These are phyloP conservation scores for Calonectria montana DNA, from an alignment of 2,329 filamentous ascomycete genomes.

Conservation along the genomic window DNA sequence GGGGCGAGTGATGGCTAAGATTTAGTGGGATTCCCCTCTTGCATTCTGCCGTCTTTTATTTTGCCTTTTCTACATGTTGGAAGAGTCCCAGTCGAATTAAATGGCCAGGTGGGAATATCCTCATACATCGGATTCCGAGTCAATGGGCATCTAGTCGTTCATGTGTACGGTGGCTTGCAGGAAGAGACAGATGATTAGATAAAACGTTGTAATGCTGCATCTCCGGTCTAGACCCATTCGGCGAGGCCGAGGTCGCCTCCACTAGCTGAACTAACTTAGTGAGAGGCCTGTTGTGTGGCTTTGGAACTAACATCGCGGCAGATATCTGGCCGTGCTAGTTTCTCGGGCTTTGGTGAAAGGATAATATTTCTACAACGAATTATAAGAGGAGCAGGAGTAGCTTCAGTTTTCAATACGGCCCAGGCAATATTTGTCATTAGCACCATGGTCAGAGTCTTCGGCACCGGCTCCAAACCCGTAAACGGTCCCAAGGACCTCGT, in stretches of 20 bases:
- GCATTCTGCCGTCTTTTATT: not conserved
- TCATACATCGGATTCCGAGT: too few species aligned
- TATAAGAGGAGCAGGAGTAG: not conserved
- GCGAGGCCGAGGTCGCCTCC: not conserved
- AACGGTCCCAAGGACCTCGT: not conserved
- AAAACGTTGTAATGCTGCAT: not conserved
- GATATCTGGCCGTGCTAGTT: not conserved
- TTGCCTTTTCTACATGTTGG: not conserved
- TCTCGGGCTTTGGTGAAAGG: not conserved
- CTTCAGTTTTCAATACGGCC: not conserved
- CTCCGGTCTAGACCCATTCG: not conserved
- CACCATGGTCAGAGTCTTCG: constrained; percentile 1
- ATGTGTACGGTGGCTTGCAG: not conserved
- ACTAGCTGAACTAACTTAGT: not conserved
- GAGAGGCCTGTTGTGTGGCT: not conserved
- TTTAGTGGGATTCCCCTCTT: not conserved
- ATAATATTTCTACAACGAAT: too few species aligned
- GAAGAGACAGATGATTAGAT: not conserved
- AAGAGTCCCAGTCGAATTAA: not conserved
- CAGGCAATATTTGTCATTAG: not conserved
- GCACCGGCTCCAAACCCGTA: not conserved
- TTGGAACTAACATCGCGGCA: not conserved
- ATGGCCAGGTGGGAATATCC: not conserved
- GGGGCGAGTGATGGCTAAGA: not conserved
- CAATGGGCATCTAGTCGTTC: too few species aligned